A percentile compares a stretch with the other conserved stretches of the same genome.
Evolutionary conservation across 768 basidiomycete genomes (phyloP).

Genomic region (Termitomyces eurrhizus): DNA sequence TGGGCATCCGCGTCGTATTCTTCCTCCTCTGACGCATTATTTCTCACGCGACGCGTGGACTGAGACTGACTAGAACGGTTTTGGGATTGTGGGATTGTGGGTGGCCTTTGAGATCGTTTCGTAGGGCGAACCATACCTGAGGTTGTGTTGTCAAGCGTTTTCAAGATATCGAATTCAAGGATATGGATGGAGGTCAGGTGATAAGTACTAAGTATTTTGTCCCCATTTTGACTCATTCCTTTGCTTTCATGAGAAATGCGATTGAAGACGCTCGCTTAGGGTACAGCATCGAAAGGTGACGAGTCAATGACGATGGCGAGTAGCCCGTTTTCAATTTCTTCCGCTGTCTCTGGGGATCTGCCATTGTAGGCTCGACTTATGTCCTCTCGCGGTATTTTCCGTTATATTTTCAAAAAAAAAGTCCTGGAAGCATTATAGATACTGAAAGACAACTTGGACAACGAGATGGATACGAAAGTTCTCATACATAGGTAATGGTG

Average conservation of each 20-base stretch:
- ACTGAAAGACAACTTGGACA: neutral
- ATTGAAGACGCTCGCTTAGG: no score
- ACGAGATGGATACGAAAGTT: neutral
- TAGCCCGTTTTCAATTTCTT: neutral
- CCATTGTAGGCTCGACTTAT: neutral
- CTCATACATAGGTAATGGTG: conserved; percentile 13
- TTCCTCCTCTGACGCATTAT: conserved; percentile 11
- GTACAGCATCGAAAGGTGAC: no score
- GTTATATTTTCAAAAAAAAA: neutral
- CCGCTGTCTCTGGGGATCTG: neutral
- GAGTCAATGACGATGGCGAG: no score
- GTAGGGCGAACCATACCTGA: conserved; percentile 30
- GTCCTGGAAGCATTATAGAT: neutral
- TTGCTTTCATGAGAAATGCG: no score
- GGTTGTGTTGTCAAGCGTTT: no score
- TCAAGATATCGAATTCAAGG: neutral
- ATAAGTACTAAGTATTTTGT: neutral
- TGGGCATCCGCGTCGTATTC: conserved; percentile 31
- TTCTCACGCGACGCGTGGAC: conserved; percentile 25
- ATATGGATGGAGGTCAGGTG: neutral
- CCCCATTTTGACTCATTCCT: no score
- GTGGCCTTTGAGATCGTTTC: conserved; percentile 37
- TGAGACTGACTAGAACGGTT: conserved; percentile 32
- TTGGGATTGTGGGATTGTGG: conserved; percentile 36
- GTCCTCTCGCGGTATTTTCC: neutral